Conservation (phyloP, 106 monocot species). For the Posidonia australis region DNA sequence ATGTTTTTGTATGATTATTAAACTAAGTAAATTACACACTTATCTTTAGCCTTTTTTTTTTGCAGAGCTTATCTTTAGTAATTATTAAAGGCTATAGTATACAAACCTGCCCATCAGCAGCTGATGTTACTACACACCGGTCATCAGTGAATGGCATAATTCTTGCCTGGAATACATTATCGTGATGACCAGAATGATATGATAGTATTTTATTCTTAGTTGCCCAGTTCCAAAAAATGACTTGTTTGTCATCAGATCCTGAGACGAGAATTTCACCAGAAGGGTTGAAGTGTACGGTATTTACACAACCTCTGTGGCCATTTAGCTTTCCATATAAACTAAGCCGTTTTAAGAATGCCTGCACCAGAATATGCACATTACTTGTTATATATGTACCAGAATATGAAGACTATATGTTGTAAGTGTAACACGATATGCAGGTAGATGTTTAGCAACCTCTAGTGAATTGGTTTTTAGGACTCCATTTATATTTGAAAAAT, state of each 20-base stretch:
- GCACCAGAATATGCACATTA: slow-evolving; percentile 6
- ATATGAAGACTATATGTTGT: no score
- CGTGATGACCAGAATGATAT: slow-evolving; percentile 71
- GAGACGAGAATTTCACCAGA: slow-evolving; percentile 64
- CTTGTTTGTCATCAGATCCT: slow-evolving; percentile 73
- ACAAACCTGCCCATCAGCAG: slow-evolving; percentile 84
- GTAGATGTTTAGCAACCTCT: no score
- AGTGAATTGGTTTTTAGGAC: no score
- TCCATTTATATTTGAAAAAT: no score
- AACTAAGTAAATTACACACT: background rate
- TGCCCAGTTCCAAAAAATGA: slow-evolving; percentile 81
- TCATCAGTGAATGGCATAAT: slow-evolving; percentile 87
- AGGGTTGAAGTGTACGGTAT: slow-evolving; percentile 65
- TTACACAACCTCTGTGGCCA: slow-evolving; percentile 74
- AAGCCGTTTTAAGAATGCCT: slow-evolving; percentile 56
- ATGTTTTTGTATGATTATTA: background rate
- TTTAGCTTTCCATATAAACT: slow-evolving; percentile 39
- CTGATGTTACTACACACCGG: slow-evolving; percentile 55
- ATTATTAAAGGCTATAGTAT: background rate
- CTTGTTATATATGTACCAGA: no score
- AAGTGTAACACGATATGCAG: no score
- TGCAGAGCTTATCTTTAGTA: background rate
- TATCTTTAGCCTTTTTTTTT: no score
- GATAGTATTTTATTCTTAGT: slow-evolving; percentile 31
- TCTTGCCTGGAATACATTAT: slow-evolving; percentile 72